phyloP scores from a whole-genome alignment of 352 stramenopile genomes.

The Globisporangium alternatum region DNA sequence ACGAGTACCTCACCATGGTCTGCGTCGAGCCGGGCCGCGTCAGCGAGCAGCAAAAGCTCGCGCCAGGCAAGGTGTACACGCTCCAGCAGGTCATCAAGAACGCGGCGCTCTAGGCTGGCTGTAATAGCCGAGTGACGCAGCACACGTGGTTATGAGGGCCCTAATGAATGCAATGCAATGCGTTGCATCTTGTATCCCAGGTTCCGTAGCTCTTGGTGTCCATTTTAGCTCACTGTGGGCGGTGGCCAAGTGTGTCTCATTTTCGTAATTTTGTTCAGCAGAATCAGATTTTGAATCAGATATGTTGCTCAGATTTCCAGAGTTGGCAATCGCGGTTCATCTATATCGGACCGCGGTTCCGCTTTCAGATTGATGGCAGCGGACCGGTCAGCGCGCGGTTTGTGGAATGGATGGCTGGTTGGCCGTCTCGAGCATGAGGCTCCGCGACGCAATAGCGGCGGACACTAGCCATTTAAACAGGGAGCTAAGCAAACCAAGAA shows the following conservation, averaged over 20 bases:
- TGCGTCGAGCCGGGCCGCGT: conserved; percentile 94
- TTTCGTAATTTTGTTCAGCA: too few species aligned
- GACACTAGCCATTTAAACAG: conserved; percentile 80
- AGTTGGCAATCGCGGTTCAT: not conserved
- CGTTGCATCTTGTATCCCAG: not conserved
- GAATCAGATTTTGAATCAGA: not conserved
- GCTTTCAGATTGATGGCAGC: not conserved
- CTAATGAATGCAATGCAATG: not conserved
- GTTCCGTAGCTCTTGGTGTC: not conserved
- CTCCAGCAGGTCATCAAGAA: conserved; percentile 68
- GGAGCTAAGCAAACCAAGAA: conserved; percentile 79
- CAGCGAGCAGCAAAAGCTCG: conserved; percentile 62
- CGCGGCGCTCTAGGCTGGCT: conserved; percentile 38
- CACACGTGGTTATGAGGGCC: not conserved
- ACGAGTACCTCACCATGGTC: conserved; percentile 94
- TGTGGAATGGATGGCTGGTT: conserved; percentile 42
- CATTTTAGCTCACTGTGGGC: not conserved
- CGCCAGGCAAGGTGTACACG: conserved; percentile 49
- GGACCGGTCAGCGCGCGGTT: conserved; percentile 10
- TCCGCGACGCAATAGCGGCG: conserved; percentile 21
- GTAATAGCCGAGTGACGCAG: not conserved
- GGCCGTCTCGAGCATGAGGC: conserved; percentile 15
- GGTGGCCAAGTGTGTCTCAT: too few species aligned
- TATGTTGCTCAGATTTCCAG: not conserved
- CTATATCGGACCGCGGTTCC: not conserved